phyloP scores from a whole-genome alignment of 2,329 filamentous ascomycete species.

The Microthyrium microscopicum region DNA sequence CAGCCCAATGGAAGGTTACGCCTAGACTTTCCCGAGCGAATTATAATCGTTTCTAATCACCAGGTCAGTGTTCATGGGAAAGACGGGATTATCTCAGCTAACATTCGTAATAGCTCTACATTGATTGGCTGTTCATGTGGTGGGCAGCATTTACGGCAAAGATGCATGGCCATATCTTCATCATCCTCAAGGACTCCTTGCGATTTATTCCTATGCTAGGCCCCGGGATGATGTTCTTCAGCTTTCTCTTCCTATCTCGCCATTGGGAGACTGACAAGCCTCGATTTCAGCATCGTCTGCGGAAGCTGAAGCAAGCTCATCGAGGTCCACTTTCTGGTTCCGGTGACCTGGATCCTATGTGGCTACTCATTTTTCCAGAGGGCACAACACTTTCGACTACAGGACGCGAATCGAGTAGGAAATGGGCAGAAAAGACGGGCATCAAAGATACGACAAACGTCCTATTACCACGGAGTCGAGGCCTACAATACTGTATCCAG shows the following conservation, averaged over 20 bases:
- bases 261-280: slow-evolving; percentile 71
- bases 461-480: slow-evolving; percentile 64
- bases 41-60: slow-evolving; percentile 75
- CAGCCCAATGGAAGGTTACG: slow-evolving; percentile 53
- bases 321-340: slow-evolving; percentile 21
- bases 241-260: slow-evolving; percentile 85
- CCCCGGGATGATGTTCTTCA: slow-evolving; percentile 68
- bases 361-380: slow-evolving; percentile 76
- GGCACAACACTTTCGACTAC: slow-evolving; percentile 71
- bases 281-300: slow-evolving; percentile 55
- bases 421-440: slow-evolving; percentile 60
- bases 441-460: slow-evolving; percentile 53
- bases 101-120: slow-evolving; percentile 56
- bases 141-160: slow-evolving; percentile 67
- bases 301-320: slow-evolving; percentile 45
- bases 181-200: slow-evolving; percentile 76
- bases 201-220: slow-evolving; percentile 71
- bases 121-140: slow-evolving; percentile 89
- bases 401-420: slow-evolving; percentile 49
- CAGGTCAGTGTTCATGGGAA: slow-evolving; percentile 30
- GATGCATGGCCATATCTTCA: slow-evolving; percentile 76
- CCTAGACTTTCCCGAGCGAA: slow-evolving; percentile 62
- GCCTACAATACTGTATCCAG: slow-evolving; percentile 61
- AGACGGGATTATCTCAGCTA: slow-evolving; percentile 9
- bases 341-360: slow-evolving; percentile 50